phyloP scores from a whole-genome alignment of 306 rosid species.

The Morella rubra region DNA sequence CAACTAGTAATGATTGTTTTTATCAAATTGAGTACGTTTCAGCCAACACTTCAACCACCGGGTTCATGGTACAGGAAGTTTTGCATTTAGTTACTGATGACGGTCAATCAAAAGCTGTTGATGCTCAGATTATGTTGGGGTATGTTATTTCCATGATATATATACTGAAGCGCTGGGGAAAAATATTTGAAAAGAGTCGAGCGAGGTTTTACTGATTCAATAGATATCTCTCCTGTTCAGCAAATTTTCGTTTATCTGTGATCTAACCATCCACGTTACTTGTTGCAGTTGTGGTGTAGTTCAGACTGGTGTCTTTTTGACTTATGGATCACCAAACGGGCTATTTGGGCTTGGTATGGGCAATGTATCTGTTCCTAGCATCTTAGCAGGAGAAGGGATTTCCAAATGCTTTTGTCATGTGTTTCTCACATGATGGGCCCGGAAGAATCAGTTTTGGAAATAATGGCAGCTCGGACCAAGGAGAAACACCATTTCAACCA shows the following conservation, averaged over 20 bases:
- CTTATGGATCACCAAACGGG: constrained; percentile 76
- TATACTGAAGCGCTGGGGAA: not conserved
- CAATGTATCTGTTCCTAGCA: constrained; percentile 65
- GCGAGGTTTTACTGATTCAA: too few relatives aligned
- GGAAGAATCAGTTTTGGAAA: constrained; percentile 94
- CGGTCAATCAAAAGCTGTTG: constrained; percentile 26
- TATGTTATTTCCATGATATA: constrained; percentile 23
- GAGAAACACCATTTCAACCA: constrained; percentile 61
- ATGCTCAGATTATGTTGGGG: constrained; percentile 72
- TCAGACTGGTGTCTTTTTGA: constrained; percentile 68
- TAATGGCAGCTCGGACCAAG: constrained; percentile 53
- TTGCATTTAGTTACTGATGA: constrained; percentile 69
- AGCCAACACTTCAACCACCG: constrained; percentile 61
- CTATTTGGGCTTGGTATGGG: constrained; percentile 81
- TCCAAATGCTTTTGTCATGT: constrained; percentile 72
- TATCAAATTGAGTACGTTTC: constrained; percentile 61
- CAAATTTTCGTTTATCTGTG: constrained; percentile 4
- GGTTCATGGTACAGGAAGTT: constrained; percentile 77
- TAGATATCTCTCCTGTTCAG: too few relatives aligned
- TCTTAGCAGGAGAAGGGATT: constrained; percentile 63
- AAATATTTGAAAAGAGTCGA: too few relatives aligned
- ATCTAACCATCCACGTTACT: constrained; percentile 6
- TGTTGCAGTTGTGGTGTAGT: constrained; percentile 73
- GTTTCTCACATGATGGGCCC: constrained; percentile 59
- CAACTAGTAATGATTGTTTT: constrained; percentile 47